Evolutionary conservation across 257 asterid species (phyloP), one percentile per base, ranked within the genome.

Genomic region (Gynochthodes officinalis): DNA sequence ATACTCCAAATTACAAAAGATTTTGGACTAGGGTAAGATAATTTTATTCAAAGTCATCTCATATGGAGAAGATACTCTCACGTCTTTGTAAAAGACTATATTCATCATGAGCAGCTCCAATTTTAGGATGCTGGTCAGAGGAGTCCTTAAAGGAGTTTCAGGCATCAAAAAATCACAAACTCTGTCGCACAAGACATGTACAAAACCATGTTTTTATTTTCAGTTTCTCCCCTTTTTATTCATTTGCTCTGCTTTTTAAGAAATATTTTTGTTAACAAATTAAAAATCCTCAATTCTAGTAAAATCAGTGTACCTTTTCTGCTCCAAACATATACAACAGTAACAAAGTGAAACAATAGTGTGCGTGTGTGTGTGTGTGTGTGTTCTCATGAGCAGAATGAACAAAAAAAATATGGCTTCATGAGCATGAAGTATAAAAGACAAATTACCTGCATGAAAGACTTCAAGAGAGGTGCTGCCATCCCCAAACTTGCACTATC

Each of bases 401-500:
- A 23, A 35, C 9, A 44, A 59, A 42, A 18, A 28, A 10, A 3
- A 63, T 8, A 49, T 46, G 25, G 30, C 33, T 68, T 25, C 28
- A 46, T 44, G 8, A 23, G 37, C 23, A 65, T n/a, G 12, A 44
- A 8, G 49, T 27, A 10, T 15, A 65, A 73, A 19, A 53, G 44
- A 75, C 57, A 55, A 12, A 7, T 54, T 79, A 90, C 99, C 98
- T 95, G 97, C 99, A 92, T 95, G 84, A 95, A 95, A 74, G 98
- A 95, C 89, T 86, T 92, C 72, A 95, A 84, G 78, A 92, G 87
- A 27, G 99, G 99, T 5, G 99, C 85, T 57, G 99, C 96, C 81
- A 92, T 87, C 76, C 98, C 99, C 74, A 90, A 83, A 80, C 90
- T 81, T 4, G 92, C 81, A 85, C 83, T 86, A 71, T 95, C 98